Base-by-base conservation (phyloP, 73 alveolate species). In the Urostyla sp. region DNA sequence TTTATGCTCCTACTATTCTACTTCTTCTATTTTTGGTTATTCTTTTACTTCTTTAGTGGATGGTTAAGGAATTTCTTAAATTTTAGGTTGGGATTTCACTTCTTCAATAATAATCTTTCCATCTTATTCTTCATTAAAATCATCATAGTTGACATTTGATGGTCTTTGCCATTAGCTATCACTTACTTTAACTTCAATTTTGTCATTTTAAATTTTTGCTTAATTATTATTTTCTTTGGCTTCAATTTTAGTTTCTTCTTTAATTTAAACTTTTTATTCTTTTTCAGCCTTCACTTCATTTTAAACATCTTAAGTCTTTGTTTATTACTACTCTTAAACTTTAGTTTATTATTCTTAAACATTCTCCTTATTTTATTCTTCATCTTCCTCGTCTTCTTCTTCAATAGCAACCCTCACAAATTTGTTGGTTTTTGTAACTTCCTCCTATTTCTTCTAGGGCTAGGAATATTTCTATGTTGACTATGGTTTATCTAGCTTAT, bases 371-470 rank as follows among this genome's bases (percentile, higher is more conserved):
- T 63, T 24, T 31, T 56, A 58, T 23, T 49, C 81, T 52, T 76
- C 90, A 16, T 84, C 92, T 48, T 83, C 91, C 11, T 84, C 92
- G n/a, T 84, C 95, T 46, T 83, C 91, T 46, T 89, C 95, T 44
- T 63, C 72, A 16, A 89, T 89, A 59, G 85, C 80, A 11, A 89
- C 92, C 75, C 90, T 89, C 78, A 74, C 89, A 57, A 69, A 48
- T 23, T 69, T 48, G 53, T 69, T 27, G 36, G 45, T 40, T 2
- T 31, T 28, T 27, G 23, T 27, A 37, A 26, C 48, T 61, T 48
- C 43, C 43, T 28, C 36, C 34, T 57, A 28, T 18, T 43, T 58
- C 30, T 8, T 66, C 50, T 44, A 32, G 20, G 57, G 28, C 20
- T 23, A 32, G 40, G 20, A 30, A 5, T 31, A 24, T 30, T 58